Conservation (phyloP, 768 basidiomycete genomes). For the Exsudoporus frostii region DNA sequence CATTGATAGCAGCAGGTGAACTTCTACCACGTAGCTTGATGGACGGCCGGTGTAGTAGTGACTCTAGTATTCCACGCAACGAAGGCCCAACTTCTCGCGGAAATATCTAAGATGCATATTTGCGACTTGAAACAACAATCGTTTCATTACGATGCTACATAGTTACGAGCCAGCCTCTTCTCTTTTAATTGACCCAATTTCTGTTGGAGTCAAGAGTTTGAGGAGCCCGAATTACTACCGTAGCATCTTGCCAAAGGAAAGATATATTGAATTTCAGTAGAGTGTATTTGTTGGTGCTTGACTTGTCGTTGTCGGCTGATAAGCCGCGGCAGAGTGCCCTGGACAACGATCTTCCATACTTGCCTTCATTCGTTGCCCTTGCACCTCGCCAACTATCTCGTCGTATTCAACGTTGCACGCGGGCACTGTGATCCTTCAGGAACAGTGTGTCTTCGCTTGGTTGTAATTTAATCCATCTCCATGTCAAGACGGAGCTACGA, state of each 20-base stretch:
- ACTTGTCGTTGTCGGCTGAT: not conserved
- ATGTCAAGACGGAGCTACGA: slow-evolving; percentile 78
- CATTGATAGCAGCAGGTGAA: not conserved
- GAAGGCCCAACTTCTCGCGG: not conserved
- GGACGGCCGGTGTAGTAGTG: too few species aligned
- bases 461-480: slow-evolving; percentile 17
- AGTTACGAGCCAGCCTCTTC: not conserved
- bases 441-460: not conserved
- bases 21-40: too few species aligned
- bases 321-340: not conserved
- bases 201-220: not conserved
- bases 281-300: slow-evolving; percentile 29
- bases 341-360: slow-evolving; percentile 37
- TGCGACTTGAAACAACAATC: not conserved
- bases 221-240: too few species aligned
- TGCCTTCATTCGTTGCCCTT: slow-evolving; percentile 8
- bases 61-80: not conserved
- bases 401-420: not conserved
- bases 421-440: slow-evolving; percentile 3
- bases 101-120: not conserved
- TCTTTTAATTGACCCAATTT: not conserved
- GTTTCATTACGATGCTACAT: not conserved
- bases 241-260: too few species aligned
- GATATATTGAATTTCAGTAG: not conserved
- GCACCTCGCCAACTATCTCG: not conserved